Conservation (phyloP, 192 early-diverging fungal species). For the Haplosporangium gracile region DNA sequence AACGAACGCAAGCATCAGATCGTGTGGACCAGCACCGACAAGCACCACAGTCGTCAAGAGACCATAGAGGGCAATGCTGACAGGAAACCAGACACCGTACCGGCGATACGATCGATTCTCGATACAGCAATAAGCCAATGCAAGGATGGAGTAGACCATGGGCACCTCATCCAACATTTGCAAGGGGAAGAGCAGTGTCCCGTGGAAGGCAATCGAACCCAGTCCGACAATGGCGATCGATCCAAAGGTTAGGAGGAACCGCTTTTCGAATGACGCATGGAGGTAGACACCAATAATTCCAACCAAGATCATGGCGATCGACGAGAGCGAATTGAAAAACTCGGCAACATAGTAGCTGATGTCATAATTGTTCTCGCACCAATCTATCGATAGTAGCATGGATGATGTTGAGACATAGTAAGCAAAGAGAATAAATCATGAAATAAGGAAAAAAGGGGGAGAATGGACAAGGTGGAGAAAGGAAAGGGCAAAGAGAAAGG, state of each 20-base stretch:
- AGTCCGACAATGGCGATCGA: constrained; percentile 43
- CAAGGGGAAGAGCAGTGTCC: constrained; percentile 39
- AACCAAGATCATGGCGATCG: constrained; percentile 53
- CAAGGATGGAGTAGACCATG: constrained; percentile 48
- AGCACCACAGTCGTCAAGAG: constrained; percentile 41
- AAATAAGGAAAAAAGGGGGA: neutral
- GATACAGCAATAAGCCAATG: constrained; percentile 45
- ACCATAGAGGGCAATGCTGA: constrained; percentile 48
- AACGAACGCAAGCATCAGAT: constrained; percentile 42
- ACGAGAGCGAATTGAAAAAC: constrained; percentile 74
- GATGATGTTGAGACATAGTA: neutral
- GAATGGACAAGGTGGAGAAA: too few relatives aligned
- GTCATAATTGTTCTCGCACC: constrained; percentile 80
- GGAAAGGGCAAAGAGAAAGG: too few relatives aligned
- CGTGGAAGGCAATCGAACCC: constrained; percentile 54
- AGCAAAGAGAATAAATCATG: neutral
- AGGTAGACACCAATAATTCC: constrained; percentile 48
- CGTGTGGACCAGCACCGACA: constrained; percentile 34
- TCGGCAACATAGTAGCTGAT: constrained; percentile 75
- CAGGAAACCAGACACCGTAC: constrained; percentile 53
- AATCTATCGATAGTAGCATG: constrained; percentile 43
- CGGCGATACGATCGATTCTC: constrained; percentile 44
- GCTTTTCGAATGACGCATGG: constrained; percentile 43
- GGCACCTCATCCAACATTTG: constrained; percentile 55
- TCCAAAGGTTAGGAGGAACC: constrained; percentile 48